phyloP scores from a whole-genome alignment of 805 yeast species.

The Candida nitratophila region DNA sequence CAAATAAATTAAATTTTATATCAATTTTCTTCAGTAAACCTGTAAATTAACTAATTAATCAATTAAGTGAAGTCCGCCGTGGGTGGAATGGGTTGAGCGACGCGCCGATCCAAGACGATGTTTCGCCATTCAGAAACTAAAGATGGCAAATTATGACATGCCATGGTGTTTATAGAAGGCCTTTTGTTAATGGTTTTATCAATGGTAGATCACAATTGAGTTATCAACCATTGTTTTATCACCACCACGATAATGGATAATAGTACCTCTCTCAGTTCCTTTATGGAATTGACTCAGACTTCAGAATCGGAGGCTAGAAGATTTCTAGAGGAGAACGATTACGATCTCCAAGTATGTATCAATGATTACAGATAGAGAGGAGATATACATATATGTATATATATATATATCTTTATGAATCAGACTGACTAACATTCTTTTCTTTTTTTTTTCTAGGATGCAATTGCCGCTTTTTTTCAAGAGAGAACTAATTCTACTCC shows the following conservation, averaged over 20 bases:
- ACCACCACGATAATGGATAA: neutral
- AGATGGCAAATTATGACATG: no score
- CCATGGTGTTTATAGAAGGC: no score
- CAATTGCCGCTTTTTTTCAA: constrained; percentile 20
- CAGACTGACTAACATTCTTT: neutral
- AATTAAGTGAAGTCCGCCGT: no score
- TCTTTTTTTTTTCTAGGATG: constrained; percentile 7
- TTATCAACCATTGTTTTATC: no score
- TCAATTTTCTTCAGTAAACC: neutral
- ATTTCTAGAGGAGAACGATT: constrained; percentile 25
- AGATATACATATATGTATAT: neutral
- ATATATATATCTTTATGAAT: neutral
- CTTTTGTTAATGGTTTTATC: no score
- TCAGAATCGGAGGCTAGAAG: constrained; percentile 30
- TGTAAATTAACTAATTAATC: no score
- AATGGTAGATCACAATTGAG: no score
- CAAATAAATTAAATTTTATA: constrained; percentile 1
- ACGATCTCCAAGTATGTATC: constrained; percentile 20
- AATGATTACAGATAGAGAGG: no score
- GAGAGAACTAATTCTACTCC: constrained; percentile 7
- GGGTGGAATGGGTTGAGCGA: no score
- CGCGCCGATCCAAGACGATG: no score
- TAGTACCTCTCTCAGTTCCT: constrained; percentile 5
- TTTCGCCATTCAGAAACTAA: no score
- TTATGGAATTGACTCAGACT: constrained; percentile 31